Evolutionary conservation across 805 yeast species (phyloP), one percentile per base, ranked within the genome.

Genomic region (Monosporozyma servazzii): DNA sequence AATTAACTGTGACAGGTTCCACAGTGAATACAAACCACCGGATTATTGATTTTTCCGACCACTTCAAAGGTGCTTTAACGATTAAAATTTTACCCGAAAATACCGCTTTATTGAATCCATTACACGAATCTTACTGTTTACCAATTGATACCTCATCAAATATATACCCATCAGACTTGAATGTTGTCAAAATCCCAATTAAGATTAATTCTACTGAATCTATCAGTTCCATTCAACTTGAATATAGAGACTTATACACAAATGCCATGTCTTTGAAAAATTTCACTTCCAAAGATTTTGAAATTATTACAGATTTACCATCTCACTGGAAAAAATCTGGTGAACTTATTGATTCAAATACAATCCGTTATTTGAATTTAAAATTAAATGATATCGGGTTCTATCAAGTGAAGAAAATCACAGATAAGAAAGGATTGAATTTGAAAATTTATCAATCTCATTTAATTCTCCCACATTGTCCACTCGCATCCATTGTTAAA

Each of bases 81-180:
- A 84, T 93, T 54, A 86, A 90, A 61, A 86, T 86, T 54, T 71
- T 93, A 36, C 98, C 99, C 0, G 97, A 91, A 67, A 85, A 95
- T 44, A 84, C 95, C 0, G 96, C 95, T 4, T 73, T 75, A 60
- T 70, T 93, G 58, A 88, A 90, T 56, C 96, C 96, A 2, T 78
- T 80, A 58, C 78, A 75, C 48, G 80, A 78, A 29, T 73, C 79
- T 4, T 77, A 76, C 54, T 93, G 99, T 69, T 57, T 85, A 44
- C 77, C 78, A 17, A 50, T 58, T 49, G 64, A 70, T 48, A 52
- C 65, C 18, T 54, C 58, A 20, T 53, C 58, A 17, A 53, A 60
- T 54, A 23, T 17, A 45, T 37, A 37, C 41, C 41, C 18, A 10
- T 41, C 47, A 8, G 60, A 64, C 36, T n/a, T 33, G 33, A 33